Evolutionary conservation across 2,329 filamentous ascomycete species (phyloP), one percentile per base, ranked within the genome.

Genomic region (Colletotrichum eremochloae): DNA sequence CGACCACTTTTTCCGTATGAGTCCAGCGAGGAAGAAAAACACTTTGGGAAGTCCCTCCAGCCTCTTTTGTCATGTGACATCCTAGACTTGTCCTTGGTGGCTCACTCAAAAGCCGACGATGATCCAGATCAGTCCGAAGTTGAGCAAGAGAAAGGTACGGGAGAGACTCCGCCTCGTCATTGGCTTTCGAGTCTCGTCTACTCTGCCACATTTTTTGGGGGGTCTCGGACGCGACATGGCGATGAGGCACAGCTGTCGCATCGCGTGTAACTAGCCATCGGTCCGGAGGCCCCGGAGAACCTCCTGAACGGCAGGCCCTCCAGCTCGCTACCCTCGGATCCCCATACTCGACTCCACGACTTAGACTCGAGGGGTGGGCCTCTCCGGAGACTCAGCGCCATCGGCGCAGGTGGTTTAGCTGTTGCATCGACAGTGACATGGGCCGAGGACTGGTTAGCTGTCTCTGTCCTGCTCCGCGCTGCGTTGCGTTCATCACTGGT

Each of bases 291-390:
- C 20, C 8, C 31, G 8, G 33, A 8, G 7, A n/a, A 31, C 8
- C 29, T 36, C 31, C 11, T 29, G 33, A 24, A 12, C 60, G 44
- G 40, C 31, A 36, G 11, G n/a, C 29, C 40, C 40, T 52, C 57
- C 68, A 67, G 33, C 48, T 67, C 36, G 57, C 42, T 44, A 68
- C 63, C 57, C 68, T 68, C 64, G 64, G 68, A 63, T 63, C 40
- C 50, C 48, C 48, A 20, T 42, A 2, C 24, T n/a, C 33, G 12
- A 42, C 20, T 3, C n/a, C 33, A 38, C 61, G n/a, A 31, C n/a
- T 40, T n/a, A 44, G 29, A 46, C 62, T 55, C 48, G 14, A 38
- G 40, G 14, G 4, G 14, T 6, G 44, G 44, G 44, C 24, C 50
- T 12, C 38, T 15, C 8, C 46, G 50, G 24, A 36, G 44, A 31